Conservation (phyloP, 768 basidiomycete species). For the Rhizopogon vesiculosus region DNA sequence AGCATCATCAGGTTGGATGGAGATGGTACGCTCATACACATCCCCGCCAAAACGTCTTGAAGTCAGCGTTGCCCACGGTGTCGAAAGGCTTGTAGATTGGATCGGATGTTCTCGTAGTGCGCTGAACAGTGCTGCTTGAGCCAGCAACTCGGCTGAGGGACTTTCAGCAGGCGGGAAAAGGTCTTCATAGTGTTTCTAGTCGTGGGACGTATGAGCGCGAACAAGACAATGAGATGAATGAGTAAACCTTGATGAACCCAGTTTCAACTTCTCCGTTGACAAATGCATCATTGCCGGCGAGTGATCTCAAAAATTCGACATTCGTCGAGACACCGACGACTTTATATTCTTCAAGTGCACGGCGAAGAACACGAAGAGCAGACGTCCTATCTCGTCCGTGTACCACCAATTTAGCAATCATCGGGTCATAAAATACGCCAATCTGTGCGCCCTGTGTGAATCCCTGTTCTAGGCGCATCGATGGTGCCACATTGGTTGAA, state of each 20-base stretch:
- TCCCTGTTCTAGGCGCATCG: constrained; percentile 87
- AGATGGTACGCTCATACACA: constrained; percentile 54
- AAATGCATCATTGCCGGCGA: constrained; percentile 78
- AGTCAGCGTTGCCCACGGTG: constrained; percentile 67
- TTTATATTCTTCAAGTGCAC: constrained; percentile 82
- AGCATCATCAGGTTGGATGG: constrained; percentile 54
- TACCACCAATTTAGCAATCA: constrained; percentile 90
- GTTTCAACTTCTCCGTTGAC: constrained; percentile 81
- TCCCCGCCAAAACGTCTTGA: constrained; percentile 81
- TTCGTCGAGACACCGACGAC: constrained; percentile 92
- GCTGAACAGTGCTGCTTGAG: constrained; percentile 77
- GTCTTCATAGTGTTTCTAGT: constrained; percentile 75
- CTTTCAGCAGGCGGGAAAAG: constrained; percentile 67
- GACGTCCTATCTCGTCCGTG: constrained; percentile 82
- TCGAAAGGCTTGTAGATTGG: constrained; percentile 24
- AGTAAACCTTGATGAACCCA: constrained; percentile 73
- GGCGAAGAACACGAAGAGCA: constrained; percentile 74
- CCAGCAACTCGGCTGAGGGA: constrained; percentile 61
- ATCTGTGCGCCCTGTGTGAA: constrained; percentile 77
- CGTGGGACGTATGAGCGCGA: background rate
- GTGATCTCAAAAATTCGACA: constrained; percentile 75
- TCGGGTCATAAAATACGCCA: constrained; percentile 86
- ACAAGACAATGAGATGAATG: constrained; percentile 1
- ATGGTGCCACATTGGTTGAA: constrained; percentile 36
- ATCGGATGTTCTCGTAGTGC: constrained; percentile 55